These are phyloP conservation scores for Corynespora cassiicola DNA, from an alignment of 2,329 filamentous ascomycete species.

Conservation along the genomic window DNA sequence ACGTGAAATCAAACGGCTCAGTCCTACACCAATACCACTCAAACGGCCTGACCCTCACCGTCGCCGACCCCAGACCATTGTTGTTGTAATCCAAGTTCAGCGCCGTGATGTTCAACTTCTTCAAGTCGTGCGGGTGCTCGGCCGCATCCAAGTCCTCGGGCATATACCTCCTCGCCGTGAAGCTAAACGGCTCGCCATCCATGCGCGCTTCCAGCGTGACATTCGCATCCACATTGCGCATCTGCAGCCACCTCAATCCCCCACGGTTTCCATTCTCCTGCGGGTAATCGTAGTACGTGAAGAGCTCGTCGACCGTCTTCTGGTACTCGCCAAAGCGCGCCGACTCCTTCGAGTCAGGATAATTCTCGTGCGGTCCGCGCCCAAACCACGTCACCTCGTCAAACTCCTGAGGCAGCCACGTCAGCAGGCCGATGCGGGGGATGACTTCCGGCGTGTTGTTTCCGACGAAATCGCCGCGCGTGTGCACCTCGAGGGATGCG, in stretches of 20 bases:
- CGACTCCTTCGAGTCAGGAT: constrained; percentile 66
- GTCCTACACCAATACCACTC: too few species aligned
- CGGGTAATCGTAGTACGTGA: constrained; percentile 65
- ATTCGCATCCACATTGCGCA: neutral
- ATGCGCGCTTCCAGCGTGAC: neutral
- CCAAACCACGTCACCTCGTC: constrained; percentile 63
- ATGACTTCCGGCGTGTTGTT: constrained; percentile 58
- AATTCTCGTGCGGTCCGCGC: constrained; percentile 67
- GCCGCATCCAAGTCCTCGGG: constrained; percentile 59
- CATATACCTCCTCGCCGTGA: constrained; percentile 21
- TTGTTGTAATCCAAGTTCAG: too few species aligned
- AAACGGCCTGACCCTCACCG: too few species aligned
- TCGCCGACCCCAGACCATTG: too few species aligned
- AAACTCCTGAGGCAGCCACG: constrained; percentile 55
- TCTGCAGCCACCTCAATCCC: constrained; percentile 50
- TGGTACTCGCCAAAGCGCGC: constrained; percentile 59
- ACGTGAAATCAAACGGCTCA: too few species aligned
- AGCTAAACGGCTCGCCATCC: neutral
- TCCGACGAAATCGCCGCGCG: constrained; percentile 62
- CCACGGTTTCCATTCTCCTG: constrained; percentile 70
- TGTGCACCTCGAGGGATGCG: constrained; percentile 52
- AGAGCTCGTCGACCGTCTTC: constrained; percentile 52
- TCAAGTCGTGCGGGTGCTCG: constrained; percentile 66
- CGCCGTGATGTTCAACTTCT: constrained; percentile 52
- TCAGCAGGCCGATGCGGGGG: constrained; percentile 64